A percentile compares a stretch with the other conserved stretches of the same genome.
Conservation (phyloP, 352 stramenopile species). For the Thalassiosira pacifica region DNA sequence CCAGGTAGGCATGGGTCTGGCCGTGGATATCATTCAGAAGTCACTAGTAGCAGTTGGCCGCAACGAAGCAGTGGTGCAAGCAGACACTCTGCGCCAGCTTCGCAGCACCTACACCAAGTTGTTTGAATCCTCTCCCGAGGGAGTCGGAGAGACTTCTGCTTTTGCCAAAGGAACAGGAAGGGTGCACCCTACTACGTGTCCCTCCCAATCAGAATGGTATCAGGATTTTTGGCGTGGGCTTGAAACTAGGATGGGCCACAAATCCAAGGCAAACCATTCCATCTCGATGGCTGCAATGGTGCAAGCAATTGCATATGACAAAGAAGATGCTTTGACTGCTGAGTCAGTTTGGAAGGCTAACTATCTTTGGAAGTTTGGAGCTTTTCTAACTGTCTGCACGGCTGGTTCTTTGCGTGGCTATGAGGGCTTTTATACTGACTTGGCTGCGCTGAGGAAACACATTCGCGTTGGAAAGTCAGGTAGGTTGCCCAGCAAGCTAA, state of each 20-base stretch:
- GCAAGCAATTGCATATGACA: conserved; percentile 16
- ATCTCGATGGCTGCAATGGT: conserved; percentile 44
- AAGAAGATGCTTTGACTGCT: background rate
- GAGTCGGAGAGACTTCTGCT: conserved; percentile 13
- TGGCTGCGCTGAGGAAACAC: conserved; percentile 27
- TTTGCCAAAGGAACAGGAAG: conserved; percentile 22
- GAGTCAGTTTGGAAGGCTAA: background rate
- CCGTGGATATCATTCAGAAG: conserved; percentile 48
- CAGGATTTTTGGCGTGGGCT: conserved; percentile 33
- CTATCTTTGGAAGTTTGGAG: conserved; percentile 35
- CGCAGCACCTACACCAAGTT: conserved; percentile 14
- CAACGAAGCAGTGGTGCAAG: background rate
- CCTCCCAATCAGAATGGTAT: conserved; percentile 59
- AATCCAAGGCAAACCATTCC: conserved; percentile 29
- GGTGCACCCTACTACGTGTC: conserved; percentile 19
- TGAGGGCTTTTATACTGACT: conserved; percentile 42
- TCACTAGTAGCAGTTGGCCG: conserved; percentile 29
- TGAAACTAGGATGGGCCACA: conserved; percentile 57
- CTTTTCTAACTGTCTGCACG: conserved; percentile 34
- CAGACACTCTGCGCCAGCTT: conserved; percentile 28
- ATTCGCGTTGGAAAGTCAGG: background rate
- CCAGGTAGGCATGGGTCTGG: conserved; percentile 47
- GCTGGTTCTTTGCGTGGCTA: conserved; percentile 37
- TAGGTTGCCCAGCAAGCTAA: background rate
- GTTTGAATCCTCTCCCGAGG: conserved; percentile 32